These are phyloP conservation scores for Iris pallida DNA, from an alignment of 116 monocot species.

Conservation along the genomic window DNA sequence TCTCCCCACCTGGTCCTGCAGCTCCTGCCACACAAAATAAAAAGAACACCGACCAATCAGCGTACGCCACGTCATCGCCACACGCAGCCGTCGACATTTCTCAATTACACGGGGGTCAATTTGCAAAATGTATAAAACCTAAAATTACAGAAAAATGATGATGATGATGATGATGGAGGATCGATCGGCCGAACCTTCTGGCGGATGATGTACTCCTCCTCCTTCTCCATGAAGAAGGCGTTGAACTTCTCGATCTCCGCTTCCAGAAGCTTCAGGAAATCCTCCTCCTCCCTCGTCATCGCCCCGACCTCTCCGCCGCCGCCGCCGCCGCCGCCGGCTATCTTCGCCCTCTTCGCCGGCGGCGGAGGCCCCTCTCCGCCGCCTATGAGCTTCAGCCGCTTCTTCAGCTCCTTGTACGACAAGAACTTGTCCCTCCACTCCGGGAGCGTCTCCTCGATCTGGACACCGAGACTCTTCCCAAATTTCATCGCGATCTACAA, in stretches of 20 bases:
- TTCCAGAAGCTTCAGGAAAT: conserved; percentile 65
- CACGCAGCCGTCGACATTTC: background rate
- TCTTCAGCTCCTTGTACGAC: conserved; percentile 82
- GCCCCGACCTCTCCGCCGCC: background rate
- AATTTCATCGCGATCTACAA: conserved; percentile 78
- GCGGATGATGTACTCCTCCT: conserved; percentile 93
- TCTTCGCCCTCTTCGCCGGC: conserved; percentile 29
- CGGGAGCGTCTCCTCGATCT: conserved; percentile 70
- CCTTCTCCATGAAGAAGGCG: conserved; percentile 79
- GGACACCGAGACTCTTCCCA: conserved; percentile 65
- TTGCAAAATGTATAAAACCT: background rate
- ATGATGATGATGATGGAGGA: no score
- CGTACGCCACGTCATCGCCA: background rate
- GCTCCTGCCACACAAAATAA: conserved; percentile 28
- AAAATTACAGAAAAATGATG: background rate
- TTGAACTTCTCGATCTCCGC: conserved; percentile 90
- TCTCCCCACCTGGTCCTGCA: conserved; percentile 44
- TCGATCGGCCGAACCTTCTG: conserved; percentile 46
- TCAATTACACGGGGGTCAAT: background rate
- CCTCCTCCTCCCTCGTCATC: conserved; percentile 56
- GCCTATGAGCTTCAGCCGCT: conserved; percentile 51
- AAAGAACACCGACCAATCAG: background rate
- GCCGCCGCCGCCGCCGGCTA: conserved; percentile 9
- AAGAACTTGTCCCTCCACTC: conserved; percentile 85
- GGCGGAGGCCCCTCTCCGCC: background rate